These are phyloP conservation scores for Danielia oregonensis DNA, from an alignment of 805 yeast species.

Conservation along the genomic window DNA sequence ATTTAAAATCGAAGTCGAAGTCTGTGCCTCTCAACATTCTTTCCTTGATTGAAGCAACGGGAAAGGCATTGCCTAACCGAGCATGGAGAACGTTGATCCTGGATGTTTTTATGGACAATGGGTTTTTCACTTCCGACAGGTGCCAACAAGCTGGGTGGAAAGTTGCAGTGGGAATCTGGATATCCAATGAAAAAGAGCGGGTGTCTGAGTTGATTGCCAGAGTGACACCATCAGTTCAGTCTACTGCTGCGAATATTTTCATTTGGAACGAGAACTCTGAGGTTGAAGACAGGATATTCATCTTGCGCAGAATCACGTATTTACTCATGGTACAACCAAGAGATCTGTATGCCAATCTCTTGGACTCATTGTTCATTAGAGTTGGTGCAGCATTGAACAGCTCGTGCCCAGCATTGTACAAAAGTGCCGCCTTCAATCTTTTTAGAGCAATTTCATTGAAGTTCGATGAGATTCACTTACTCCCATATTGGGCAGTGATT, in stretches of 20 bases:
- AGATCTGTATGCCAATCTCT: slow-evolving; percentile 49
- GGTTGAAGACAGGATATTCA: slow-evolving; percentile 46
- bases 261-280: slow-evolving; percentile 70
- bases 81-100: slow-evolving; percentile 61
- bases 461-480: slow-evolving; percentile 60
- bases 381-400: slow-evolving; percentile 28
- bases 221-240: slow-evolving; percentile 33
- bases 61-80: slow-evolving; percentile 37
- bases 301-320: slow-evolving; percentile 61
- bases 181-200: slow-evolving; percentile 57
- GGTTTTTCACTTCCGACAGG: slow-evolving; percentile 40
- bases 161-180: slow-evolving; percentile 58
- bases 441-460: slow-evolving; percentile 63
- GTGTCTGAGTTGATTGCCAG: slow-evolving; percentile 46
- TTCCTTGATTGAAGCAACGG: slow-evolving; percentile 40
- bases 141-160: slow-evolving; percentile 46
- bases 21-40: slow-evolving; percentile 41
- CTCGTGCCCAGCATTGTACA: slow-evolving; percentile 31
- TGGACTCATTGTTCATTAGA: slow-evolving; percentile 45
- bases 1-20: slow-evolving; percentile 41
- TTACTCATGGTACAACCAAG: slow-evolving; percentile 58
- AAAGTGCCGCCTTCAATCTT: slow-evolving; percentile 48
- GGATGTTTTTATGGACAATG: slow-evolving; percentile 62
- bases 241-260: slow-evolving; percentile 59
- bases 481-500: slow-evolving; percentile 67